Conservation (phyloP, 1,284 basidiomycete genomes). For the Bondarzewia mesenterica region DNA sequence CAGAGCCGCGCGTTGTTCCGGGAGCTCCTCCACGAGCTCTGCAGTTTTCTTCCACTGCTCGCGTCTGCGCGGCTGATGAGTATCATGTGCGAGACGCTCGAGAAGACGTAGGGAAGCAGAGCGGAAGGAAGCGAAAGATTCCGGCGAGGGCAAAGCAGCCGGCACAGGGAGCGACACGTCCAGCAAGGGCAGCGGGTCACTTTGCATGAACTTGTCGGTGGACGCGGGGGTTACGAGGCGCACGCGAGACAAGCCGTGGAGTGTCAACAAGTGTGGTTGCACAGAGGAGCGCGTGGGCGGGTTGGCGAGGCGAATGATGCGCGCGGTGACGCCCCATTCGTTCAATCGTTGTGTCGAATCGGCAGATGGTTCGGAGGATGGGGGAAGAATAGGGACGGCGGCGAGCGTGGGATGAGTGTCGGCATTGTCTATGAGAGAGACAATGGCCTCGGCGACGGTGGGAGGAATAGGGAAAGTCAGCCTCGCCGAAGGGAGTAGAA, state of each 20-base stretch:
- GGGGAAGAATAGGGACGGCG: slow-evolving; percentile 44
- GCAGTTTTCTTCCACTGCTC: slow-evolving; percentile 61
- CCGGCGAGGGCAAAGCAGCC: slow-evolving; percentile 38
- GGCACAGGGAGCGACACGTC: slow-evolving; percentile 41
- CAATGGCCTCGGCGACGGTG: slow-evolving; percentile 47
- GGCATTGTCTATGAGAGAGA: slow-evolving; percentile 52
- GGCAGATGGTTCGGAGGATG: background rate
- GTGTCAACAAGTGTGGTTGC: slow-evolving; percentile 46
- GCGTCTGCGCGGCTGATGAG: slow-evolving; percentile 39
- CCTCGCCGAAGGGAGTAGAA: slow-evolving; percentile 61
- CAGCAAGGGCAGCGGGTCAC: slow-evolving; percentile 28
- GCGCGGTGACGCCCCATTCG: slow-evolving; percentile 41
- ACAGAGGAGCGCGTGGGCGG: slow-evolving; percentile 27
- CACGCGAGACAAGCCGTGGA: slow-evolving; percentile 58
- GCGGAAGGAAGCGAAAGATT: slow-evolving; percentile 58
- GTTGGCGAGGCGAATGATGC: slow-evolving; percentile 54
- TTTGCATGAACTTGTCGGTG: slow-evolving; percentile 17
- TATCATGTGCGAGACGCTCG: slow-evolving; percentile 57
- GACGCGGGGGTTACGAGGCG: slow-evolving; percentile 26
- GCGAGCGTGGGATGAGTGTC: slow-evolving; percentile 57
- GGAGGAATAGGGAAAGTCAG: slow-evolving; percentile 53
- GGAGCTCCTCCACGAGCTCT: slow-evolving; percentile 55
- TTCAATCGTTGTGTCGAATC: slow-evolving; percentile 18
- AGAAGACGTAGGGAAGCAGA: slow-evolving; percentile 54
- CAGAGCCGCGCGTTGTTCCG: slow-evolving; percentile 52